phyloP scores from a whole-genome alignment of 163 green algal species.

The Chlamydomonas reinhardtii region DNA sequence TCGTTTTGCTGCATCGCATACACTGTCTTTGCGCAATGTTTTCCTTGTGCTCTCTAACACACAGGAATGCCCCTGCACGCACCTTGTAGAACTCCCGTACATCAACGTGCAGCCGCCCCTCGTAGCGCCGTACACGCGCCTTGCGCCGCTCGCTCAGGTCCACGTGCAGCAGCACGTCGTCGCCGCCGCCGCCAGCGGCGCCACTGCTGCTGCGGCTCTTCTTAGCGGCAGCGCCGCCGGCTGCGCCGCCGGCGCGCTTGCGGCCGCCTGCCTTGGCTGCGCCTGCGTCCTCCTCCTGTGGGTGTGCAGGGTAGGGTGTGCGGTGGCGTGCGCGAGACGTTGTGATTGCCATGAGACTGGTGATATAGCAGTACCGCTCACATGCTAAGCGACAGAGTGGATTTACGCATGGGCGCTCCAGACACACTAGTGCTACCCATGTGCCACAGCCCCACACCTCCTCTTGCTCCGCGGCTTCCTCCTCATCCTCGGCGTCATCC shows the following conservation, averaged over 20 bases:
- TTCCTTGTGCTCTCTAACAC: too few species aligned
- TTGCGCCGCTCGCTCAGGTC: not conserved
- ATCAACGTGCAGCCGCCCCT: conserved; percentile 49
- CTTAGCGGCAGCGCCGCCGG: not conserved
- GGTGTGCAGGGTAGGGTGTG: not conserved
- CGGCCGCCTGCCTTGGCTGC: not conserved
- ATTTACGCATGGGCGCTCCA: too few species aligned
- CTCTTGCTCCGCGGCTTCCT: too few species aligned
- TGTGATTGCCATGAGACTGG: too few species aligned
- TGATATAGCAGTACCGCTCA: too few species aligned
- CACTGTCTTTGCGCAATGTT: too few species aligned
- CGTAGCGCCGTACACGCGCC: conserved; percentile 32
- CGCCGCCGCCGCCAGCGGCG: not conserved
- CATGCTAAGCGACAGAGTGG: too few species aligned
- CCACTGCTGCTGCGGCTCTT: not conserved
- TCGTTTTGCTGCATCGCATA: too few species aligned
- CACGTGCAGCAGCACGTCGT: not conserved
- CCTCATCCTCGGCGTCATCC: not conserved
- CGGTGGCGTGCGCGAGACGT: too few species aligned
- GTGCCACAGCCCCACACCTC: not conserved
- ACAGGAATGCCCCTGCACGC: too few species aligned
- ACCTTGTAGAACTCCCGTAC: conserved; percentile 51
- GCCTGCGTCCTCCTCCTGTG: not conserved
- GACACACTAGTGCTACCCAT: too few species aligned
- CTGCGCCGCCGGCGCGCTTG: not conserved